Conservation (phyloP, 495 filamentous ascomycete genomes). For the Podospora didyma region DNA sequence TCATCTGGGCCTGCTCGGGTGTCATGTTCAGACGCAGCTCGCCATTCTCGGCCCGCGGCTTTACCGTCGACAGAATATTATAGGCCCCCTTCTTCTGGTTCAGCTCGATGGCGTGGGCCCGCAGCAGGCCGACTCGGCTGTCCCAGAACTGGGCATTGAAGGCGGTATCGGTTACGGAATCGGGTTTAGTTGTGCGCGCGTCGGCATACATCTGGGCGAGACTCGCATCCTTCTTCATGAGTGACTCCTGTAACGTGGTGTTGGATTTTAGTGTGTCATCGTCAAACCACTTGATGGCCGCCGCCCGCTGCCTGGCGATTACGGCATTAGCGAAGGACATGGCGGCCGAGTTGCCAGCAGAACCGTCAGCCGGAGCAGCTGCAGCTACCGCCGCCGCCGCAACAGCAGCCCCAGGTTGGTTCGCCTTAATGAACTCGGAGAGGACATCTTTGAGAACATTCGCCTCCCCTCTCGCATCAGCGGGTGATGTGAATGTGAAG, state of each 20-base stretch:
- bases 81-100: conserved; percentile 81
- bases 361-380: conserved; percentile 23
- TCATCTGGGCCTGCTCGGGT: conserved; percentile 87
- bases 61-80: conserved; percentile 89
- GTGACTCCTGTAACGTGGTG: conserved; percentile 74
- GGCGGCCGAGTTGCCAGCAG: conserved; percentile 32
- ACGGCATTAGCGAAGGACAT: conserved; percentile 46
- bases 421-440: conserved; percentile 56
- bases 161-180: conserved; percentile 67
- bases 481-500: conserved; percentile 79
- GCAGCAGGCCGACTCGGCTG: conserved; percentile 73
- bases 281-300: conserved; percentile 64
- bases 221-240: conserved; percentile 69
- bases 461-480: conserved; percentile 74
- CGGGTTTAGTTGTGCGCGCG: conserved; percentile 70
- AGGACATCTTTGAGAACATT: conserved; percentile 78
- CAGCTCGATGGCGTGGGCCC: conserved; percentile 85
- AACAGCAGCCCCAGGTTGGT: background rate
- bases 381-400: conserved; percentile 25
- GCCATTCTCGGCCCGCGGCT: conserved; percentile 72
- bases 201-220: conserved; percentile 80
- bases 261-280: conserved; percentile 70
- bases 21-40: conserved; percentile 77
- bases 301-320: conserved; percentile 36
- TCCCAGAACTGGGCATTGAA: conserved; percentile 95